These are phyloP conservation scores for Sphenostylis stenocarpa DNA, from an alignment of 306 rosid species.

Conservation along the genomic window DNA sequence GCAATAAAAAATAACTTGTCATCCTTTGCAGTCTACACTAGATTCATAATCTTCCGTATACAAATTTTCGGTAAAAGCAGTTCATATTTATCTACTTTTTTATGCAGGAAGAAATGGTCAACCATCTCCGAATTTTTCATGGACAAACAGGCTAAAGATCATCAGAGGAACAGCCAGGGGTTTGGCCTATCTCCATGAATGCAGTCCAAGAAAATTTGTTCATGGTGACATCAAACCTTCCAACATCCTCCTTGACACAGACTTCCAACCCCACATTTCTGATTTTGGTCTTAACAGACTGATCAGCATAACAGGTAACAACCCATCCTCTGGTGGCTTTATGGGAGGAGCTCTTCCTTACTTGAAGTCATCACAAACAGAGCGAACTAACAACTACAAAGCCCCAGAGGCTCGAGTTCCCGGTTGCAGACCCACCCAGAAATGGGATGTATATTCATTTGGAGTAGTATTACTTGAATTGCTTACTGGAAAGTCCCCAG, in stretches of 20 bases:
- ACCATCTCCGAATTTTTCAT: slow-evolving; percentile 66
- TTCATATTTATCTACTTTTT: slow-evolving; percentile 8
- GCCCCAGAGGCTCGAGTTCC: slow-evolving; percentile 83
- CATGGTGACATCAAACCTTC: slow-evolving; percentile 96
- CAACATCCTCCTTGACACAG: slow-evolving; percentile 83
- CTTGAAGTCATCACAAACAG: slow-evolving; percentile 69
- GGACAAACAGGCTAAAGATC: slow-evolving; percentile 79
- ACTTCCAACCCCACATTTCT: slow-evolving; percentile 71
- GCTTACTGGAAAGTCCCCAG: slow-evolving; percentile 93
- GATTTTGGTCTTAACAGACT: slow-evolving; percentile 88
- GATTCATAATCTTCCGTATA: slow-evolving; percentile 15
- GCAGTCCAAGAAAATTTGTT: slow-evolving; percentile 95
- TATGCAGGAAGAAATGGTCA: slow-evolving; percentile 77
- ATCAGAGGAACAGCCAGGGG: slow-evolving; percentile 91
- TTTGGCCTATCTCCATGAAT: slow-evolving; percentile 93
- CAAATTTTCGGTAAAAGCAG: slow-evolving; percentile 1
- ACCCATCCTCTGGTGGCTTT: slow-evolving; percentile 89
- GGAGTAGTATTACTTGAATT: slow-evolving; percentile 87
- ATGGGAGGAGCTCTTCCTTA: slow-evolving; percentile 92
- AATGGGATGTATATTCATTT: slow-evolving; percentile 90
- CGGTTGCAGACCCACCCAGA: slow-evolving; percentile 76
- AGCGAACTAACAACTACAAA: slow-evolving; percentile 65
- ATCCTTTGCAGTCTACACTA: slow-evolving; percentile 27
- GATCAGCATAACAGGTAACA: slow-evolving; percentile 84
- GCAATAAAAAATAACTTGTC: neutral